Evolutionary conservation across 208 protist genomes (phyloP), one percentile per base, ranked within the genome.

Genomic region (Trypanosomatidae sp.): DNA sequence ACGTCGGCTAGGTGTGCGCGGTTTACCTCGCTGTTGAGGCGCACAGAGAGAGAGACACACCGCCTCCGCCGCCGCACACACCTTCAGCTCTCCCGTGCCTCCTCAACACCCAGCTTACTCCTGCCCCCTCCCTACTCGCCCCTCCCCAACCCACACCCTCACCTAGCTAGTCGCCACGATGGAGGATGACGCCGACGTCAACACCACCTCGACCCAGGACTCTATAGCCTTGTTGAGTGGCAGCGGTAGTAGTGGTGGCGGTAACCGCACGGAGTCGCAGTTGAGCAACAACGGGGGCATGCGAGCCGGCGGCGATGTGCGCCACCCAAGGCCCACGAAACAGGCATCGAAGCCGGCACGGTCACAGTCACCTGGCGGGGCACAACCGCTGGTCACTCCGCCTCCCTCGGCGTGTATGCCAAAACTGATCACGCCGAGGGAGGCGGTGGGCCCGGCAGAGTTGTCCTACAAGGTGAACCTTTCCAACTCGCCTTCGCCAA

Each of bases 141-240:
- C 13, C 68, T 43, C 7, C 15, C 68, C 25, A 0, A 22, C 39
- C 49, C 13, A 5, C 22, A 39, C 36, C 36, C 36, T 39, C 3
- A 39, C 36, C 36, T 39, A 6, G 36, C 8, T 0, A 8, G 15
- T 64, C 44, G 19, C 56, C n/a, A 33, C 9, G 12, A 80, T 80
- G 76, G 5, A 62, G 47, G 56, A 65, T 55, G n/a, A 72, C 28
- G 58, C 53, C 5, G 69, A 67, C 47, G 56, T 22, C 65, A 71
- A 49, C 36, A 72, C 65, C 44, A 67, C 69, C 52, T 80, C 76
- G n/a, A 80, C 75, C 56, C 33, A 75, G 9, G 71, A 72, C 65
- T 80, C 76, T n/a, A n/a, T 80, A 13, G 76, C 46, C 9, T 72
- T 52, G 0, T 80, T 70, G 17, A n/a, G 56, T 41, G 30, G 13